Evolutionary conservation across 345 rosid genomes (phyloP).

Genomic region (Eucalyptus cloeziana): DNA sequence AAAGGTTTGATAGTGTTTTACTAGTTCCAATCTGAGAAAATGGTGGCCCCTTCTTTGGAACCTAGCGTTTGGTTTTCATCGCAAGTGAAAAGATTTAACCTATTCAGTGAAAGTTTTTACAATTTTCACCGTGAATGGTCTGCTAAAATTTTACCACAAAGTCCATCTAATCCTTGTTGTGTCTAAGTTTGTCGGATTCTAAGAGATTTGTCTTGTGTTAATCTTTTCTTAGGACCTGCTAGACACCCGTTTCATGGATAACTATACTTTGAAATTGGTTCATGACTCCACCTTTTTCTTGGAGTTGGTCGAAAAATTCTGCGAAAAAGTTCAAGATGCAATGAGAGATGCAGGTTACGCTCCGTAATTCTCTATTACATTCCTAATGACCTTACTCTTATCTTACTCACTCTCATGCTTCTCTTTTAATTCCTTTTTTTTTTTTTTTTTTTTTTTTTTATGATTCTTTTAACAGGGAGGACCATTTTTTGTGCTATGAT

Average conservation of each 20-base stretch:
- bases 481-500: background rate
- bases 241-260: background rate
- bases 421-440: background rate
- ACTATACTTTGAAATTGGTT: background rate
- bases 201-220: accelerated
- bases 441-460: background rate
- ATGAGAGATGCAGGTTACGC: background rate
- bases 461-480: background rate
- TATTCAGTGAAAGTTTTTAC: background rate
- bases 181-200: background rate
- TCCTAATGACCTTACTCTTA: background rate
- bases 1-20: background rate
- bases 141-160: background rate
- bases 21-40: background rate
- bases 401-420: background rate
- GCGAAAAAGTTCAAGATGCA: background rate
- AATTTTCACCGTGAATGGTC: background rate
- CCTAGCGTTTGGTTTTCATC: background rate
- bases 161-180: background rate
- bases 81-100: background rate
- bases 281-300: background rate
- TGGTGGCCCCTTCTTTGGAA: background rate
- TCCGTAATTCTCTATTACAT: background rate
- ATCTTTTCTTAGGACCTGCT: background rate
- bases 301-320: background rate